Evolutionary conservation across 495 filamentous ascomycete genomes (phyloP).

Genomic region (Penicillium alfredii): DNA sequence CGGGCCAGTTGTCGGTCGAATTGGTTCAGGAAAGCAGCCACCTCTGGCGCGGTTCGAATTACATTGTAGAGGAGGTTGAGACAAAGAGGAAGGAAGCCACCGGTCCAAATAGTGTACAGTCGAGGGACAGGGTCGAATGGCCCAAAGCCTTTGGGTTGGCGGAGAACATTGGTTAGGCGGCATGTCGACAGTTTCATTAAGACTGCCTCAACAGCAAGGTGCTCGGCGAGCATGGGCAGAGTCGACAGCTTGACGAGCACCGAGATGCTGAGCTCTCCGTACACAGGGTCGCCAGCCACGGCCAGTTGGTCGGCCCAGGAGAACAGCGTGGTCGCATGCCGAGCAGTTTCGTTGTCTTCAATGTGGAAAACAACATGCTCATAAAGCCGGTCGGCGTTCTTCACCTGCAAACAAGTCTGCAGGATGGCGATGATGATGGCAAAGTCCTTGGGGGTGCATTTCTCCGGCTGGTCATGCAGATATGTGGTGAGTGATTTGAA

Average conservation of each 20-base stretch:
- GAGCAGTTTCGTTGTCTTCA: constrained; percentile 55
- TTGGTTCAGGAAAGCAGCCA: constrained; percentile 78
- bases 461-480: constrained; percentile 59
- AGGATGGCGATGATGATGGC: constrained; percentile 84
- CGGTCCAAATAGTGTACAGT: constrained; percentile 78
- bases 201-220: constrained; percentile 77
- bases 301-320: constrained; percentile 82
- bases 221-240: constrained; percentile 77
- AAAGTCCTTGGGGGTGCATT: constrained; percentile 61
- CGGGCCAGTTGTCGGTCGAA: constrained; percentile 68
- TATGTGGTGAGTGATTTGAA: constrained; percentile 71
- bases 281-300: constrained; percentile 78
- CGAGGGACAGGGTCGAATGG: constrained; percentile 57
- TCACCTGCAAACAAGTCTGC: constrained; percentile 69
- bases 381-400: constrained; percentile 38
- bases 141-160: constrained; percentile 59
- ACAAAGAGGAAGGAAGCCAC: constrained; percentile 80
- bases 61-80: constrained; percentile 83
- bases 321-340: constrained; percentile 79
- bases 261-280: constrained; percentile 79
- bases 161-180: constrained; percentile 63
- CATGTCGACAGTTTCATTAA: constrained; percentile 73
- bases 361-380: constrained; percentile 64
- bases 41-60: constrained; percentile 71
- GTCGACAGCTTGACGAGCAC: constrained; percentile 85